Percentiles rank a stretch among this genome's conserved stretches.
These are phyloP conservation scores for Backusella circina DNA, from an alignment of 192 early-diverging fungal genomes.

Conservation along the genomic window DNA sequence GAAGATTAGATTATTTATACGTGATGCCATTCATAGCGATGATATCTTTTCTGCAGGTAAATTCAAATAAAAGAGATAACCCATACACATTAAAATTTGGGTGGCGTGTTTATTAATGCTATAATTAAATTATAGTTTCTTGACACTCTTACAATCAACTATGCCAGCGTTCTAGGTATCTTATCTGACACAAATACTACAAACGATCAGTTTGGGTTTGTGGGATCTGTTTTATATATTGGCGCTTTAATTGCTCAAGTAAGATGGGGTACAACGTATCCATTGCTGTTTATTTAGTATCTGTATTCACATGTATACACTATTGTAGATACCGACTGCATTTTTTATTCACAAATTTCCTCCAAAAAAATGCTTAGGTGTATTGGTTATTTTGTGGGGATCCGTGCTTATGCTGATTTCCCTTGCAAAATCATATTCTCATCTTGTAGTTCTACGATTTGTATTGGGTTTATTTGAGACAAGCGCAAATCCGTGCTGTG, in stretches of 20 bases:
- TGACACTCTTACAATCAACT: constrained; percentile 19
- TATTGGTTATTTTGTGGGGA: constrained; percentile 21
- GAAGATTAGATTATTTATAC: neutral
- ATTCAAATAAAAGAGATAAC: too few species aligned
- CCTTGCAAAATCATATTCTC: constrained; percentile 16
- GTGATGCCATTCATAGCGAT: constrained; percentile 9
- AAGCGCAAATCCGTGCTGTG: constrained; percentile 7
- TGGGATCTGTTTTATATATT: constrained; percentile 25
- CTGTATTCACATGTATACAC: neutral
- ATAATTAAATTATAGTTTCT: constrained; percentile 1
- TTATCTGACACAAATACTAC: neutral
- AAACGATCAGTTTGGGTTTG: constrained; percentile 3
- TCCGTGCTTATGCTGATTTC: neutral
- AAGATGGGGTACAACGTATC: too few species aligned
- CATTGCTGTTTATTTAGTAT: neutral
- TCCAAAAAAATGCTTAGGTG: neutral
- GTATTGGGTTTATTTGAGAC: constrained; percentile 24
- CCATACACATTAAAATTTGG: neutral
- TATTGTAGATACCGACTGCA: constrained; percentile 16
- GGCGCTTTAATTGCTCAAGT: constrained; percentile 16
- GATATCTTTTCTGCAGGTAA: constrained; percentile 13
- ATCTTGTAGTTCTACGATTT: constrained; percentile 24
- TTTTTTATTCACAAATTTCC: constrained; percentile 24
- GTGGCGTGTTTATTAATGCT: neutral
- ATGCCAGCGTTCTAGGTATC: constrained; percentile 11